Conservation (phyloP, 75 land plant genomes). For the Cunninghamia lanceolata region DNA sequence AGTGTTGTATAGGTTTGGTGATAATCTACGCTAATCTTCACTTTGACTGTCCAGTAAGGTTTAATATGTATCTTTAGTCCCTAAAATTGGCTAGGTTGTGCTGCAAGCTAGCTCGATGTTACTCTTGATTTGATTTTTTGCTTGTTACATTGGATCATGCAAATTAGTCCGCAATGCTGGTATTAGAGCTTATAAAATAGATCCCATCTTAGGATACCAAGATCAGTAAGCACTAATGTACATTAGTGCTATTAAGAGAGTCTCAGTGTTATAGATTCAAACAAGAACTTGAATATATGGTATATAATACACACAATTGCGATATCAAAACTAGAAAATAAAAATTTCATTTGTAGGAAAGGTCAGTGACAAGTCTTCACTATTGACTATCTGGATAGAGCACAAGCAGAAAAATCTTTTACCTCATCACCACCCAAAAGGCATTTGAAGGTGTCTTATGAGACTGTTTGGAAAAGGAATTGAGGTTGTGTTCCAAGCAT, state of each 20-base stretch:
- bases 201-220: not conserved
- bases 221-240: not conserved
- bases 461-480: not conserved
- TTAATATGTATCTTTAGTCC: not conserved
- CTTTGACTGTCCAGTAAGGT: not conserved
- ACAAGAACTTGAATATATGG: not conserved
- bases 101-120: not conserved
- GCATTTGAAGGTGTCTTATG: not conserved
- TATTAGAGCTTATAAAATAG: not conserved
- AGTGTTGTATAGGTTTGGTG: not conserved
- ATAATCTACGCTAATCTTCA: not conserved
- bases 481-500: not conserved
- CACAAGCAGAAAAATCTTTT: not conserved
- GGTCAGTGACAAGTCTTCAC: not conserved
- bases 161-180: not conserved
- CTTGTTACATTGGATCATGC: not conserved
- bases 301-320: not conserved
- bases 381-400: too few species aligned
- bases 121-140: not conserved
- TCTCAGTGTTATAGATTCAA: too few species aligned
- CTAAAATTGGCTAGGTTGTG: not conserved
- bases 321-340: not conserved
- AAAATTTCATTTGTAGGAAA: not conserved
- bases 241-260: not conserved
- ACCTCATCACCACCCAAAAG: not conserved